Conservation (phyloP, 495 filamentous ascomycete species). For the Aspergillus nidulans region DNA sequence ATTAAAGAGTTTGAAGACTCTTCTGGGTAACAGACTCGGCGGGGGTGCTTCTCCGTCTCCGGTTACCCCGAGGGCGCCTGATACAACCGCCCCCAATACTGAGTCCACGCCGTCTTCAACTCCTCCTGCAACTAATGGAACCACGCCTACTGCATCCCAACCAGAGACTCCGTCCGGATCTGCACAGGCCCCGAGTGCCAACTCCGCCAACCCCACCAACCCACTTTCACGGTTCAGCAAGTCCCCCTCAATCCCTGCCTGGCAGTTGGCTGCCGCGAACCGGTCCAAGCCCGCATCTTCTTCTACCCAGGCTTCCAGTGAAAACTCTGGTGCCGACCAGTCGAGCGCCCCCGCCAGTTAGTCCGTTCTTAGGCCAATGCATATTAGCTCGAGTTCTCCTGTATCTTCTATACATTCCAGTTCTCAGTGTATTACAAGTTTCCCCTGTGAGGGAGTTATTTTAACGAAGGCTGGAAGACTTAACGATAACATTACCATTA, state of each 20-base stretch:
- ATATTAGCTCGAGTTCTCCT: conserved; percentile 15
- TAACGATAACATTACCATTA: background rate
- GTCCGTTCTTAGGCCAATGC: background rate
- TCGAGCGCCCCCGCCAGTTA: conserved; percentile 33
- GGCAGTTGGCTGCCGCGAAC: conserved; percentile 78
- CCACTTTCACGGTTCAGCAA: conserved; percentile 42
- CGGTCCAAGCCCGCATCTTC: conserved; percentile 46
- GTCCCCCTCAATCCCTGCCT: conserved; percentile 76
- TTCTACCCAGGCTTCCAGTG: conserved; percentile 22
- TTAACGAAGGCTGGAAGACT: background rate
- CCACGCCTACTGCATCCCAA: conserved; percentile 28
- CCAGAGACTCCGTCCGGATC: conserved; percentile 33
- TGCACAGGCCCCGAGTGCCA: conserved; percentile 29
- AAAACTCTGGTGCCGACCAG: conserved; percentile 21
- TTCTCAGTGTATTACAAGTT: background rate
- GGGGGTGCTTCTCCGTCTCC: conserved; percentile 32
- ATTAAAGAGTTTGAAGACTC: conserved; percentile 84
- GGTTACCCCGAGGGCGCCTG: conserved; percentile 30
- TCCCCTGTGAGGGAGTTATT: background rate
- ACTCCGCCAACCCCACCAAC: conserved; percentile 26
- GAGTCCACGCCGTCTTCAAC: conserved; percentile 27
- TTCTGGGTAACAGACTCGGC: conserved; percentile 77
- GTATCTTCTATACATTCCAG: background rate
- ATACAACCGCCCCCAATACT: conserved; percentile 14
- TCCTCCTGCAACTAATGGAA: conserved; percentile 31